Evolutionary conservation across 352 stramenopile genomes (phyloP).

Genomic region (Pythium dissimile): DNA sequence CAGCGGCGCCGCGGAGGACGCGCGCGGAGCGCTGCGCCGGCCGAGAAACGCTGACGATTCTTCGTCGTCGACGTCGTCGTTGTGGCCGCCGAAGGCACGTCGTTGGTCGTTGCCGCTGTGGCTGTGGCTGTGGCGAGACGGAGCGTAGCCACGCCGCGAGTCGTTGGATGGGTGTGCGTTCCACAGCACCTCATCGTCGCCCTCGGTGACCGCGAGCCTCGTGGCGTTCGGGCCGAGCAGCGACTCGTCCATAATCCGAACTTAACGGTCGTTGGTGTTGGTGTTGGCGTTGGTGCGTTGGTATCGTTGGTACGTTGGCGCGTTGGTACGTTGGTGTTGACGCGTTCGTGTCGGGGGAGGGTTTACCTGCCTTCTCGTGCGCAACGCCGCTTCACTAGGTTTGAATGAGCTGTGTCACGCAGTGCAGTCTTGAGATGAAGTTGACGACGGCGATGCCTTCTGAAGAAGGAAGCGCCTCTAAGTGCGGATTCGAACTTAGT

Average conservation of each 20-base stretch:
- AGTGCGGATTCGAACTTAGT: constrained; percentile 4
- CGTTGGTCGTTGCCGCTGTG: neutral
- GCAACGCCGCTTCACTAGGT: neutral
- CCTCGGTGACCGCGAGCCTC: constrained; percentile 32
- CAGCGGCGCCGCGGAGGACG: constrained; percentile 24
- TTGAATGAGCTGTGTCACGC: too few relatives aligned
- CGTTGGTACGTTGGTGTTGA: neutral
- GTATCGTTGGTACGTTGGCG: too few relatives aligned
- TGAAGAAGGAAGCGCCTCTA: neutral
- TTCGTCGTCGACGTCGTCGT: constrained; percentile 8
- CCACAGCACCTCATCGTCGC: constrained; percentile 81
- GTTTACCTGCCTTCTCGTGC: too few relatives aligned
- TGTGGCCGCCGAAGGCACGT: constrained; percentile 8
- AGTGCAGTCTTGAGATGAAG: too few relatives aligned
- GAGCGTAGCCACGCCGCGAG: too few relatives aligned
- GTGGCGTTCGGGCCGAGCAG: constrained; percentile 34
- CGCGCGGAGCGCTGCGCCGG: neutral
- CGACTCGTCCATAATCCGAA: constrained; percentile 57
- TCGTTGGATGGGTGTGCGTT: constrained; percentile 66
- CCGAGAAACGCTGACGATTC: constrained; percentile 17
- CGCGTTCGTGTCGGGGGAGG: neutral
- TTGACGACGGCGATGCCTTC: too few relatives aligned
- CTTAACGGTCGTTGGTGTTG: too few relatives aligned
- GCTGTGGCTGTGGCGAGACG: too few relatives aligned
- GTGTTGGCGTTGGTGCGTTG: neutral